Base-by-base conservation (phyloP, 1,284 basidiomycete species). In the Puccinia horiana region DNA sequence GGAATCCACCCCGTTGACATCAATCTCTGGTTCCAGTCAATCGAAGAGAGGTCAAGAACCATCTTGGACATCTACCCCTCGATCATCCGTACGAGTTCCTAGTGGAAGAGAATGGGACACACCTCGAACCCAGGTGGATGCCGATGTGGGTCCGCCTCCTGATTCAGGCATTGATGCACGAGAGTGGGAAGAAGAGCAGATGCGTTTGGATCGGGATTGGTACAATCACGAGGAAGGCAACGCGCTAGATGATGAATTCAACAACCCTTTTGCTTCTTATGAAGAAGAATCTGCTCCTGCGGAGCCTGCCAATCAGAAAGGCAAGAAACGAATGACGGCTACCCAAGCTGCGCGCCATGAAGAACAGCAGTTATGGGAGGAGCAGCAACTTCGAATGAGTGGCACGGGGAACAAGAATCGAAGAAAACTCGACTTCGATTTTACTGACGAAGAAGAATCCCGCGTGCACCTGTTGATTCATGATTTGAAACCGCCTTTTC, bases 341-440 rank as follows among this genome's bases (percentile, higher is more conserved):
- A 84, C 85, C 3, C 86, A 87, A 83, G 86, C 86, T 29, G 84
- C 85, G 47, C 85, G 86, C 78, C 98, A 98, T 85, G 94, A 94
- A 32, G 97, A 99, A 87, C 96, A 96, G 84, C 96, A 99, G 85
- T 89, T 96, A 0, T 99, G 97, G 97, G 97, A 99, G 89, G 93
- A 93, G 9, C 98, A 99, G 85, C 93, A 96, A 85, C 94, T 99
- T 92, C 90, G 95, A 16, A 95, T 94, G 0, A 98, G 96, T 18
- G 97, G 97, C 85, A 92, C 98, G 20, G 79, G 79, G 12, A 93
- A 94, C 0, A 94, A 94, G 5, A 84, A 86, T 29, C 91, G 93
- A 44, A 73, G 80, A 26, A 90, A 91, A 16, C 90, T 99, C 63
- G 95, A 99, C 86, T 89, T 90, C 35, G 97, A 87, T 91, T 95